Conservation (phyloP, 805 yeast species). For the Candida tibetensis region DNA sequence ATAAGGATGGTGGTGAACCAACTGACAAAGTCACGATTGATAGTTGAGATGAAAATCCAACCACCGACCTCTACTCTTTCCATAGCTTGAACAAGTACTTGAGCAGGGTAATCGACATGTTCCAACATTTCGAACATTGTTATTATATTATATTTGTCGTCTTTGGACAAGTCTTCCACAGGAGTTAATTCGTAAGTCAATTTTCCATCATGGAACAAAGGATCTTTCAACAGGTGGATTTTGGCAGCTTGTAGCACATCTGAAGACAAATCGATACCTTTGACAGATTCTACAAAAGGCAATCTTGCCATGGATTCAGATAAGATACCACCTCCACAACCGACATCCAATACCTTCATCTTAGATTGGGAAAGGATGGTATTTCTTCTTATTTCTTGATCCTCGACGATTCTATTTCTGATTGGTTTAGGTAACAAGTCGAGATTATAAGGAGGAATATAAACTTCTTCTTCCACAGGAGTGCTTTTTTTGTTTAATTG, state of each 20-base stretch:
- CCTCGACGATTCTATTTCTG: constrained; percentile 43
- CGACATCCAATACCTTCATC: constrained; percentile 73
- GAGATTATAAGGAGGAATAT: constrained; percentile 74
- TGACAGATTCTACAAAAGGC: constrained; percentile 57
- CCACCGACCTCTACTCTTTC: constrained; percentile 75
- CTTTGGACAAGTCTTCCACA: constrained; percentile 52
- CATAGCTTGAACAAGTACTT: constrained; percentile 67
- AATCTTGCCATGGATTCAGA: constrained; percentile 84
- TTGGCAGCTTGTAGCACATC: constrained; percentile 82
- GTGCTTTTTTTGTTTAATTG: constrained; percentile 34
- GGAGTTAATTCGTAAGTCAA: constrained; percentile 60
- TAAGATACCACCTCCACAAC: constrained; percentile 98
- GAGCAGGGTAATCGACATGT: constrained; percentile 85
- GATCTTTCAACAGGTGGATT: constrained; percentile 65
- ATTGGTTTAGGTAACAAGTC: constrained; percentile 63
- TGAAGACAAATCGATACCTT: constrained; percentile 81
- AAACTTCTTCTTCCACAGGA: constrained; percentile 45
- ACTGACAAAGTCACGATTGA: constrained; percentile 80
- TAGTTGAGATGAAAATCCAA: constrained; percentile 82
- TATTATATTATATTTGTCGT: constrained; percentile 64
- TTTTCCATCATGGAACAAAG: constrained; percentile 47
- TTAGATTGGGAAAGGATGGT: constrained; percentile 33
- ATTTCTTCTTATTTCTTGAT: constrained; percentile 48
- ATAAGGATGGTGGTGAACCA: constrained; percentile 91
- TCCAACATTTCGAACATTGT: constrained; percentile 94